Percentiles rank a stretch among this genome's conserved stretches.
Conservation (phyloP, 352 stramenopile species). For the Phytophthora lateralis region DNA sequence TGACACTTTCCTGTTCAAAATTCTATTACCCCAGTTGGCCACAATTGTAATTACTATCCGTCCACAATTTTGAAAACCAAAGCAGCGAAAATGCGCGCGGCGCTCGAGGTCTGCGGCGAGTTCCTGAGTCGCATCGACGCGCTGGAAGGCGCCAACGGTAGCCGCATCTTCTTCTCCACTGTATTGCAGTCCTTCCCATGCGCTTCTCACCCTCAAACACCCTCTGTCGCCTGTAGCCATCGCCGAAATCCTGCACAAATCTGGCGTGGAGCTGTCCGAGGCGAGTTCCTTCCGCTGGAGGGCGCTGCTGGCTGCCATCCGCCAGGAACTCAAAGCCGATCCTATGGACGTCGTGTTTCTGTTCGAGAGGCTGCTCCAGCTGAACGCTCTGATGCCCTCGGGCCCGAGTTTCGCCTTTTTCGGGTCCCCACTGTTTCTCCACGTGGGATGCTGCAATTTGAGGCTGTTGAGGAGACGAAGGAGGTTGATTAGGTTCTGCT, state of each 20-base stretch:
- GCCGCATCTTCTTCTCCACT: slow-evolving; percentile 4
- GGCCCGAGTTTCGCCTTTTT: slow-evolving; percentile 48
- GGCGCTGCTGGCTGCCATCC: slow-evolving; percentile 53
- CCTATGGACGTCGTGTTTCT: slow-evolving; percentile 63
- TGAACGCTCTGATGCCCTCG: slow-evolving; percentile 43
- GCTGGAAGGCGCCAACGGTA: slow-evolving; percentile 47
- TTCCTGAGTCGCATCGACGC: slow-evolving; percentile 58
- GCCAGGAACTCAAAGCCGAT: slow-evolving; percentile 47
- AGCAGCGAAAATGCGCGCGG: slow-evolving; percentile 38
- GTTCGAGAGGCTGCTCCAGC: slow-evolving; percentile 68
- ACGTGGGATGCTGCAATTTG: slow-evolving; percentile 42
- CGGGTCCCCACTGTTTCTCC: slow-evolving; percentile 60
- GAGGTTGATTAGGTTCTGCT: background rate
- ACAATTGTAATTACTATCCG: too few species aligned
- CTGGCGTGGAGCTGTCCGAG: slow-evolving; percentile 49
- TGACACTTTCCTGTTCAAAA: too few species aligned
- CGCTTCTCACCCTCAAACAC: background rate
- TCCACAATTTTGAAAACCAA: slow-evolving; percentile 15
- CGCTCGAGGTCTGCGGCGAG: slow-evolving; percentile 55
- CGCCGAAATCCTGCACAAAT: slow-evolving; percentile 45
- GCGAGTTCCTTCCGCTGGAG: slow-evolving; percentile 58
- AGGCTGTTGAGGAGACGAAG: background rate
- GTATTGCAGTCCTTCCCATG: background rate
- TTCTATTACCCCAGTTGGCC: too few species aligned
- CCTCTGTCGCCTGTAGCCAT: slow-evolving; percentile 32